Percentiles rank a stretch among this genome's conserved stretches.
These are phyloP conservation scores for Phalaenopsis aphrodite DNA, from an alignment of 106 monocot species.

Conservation along the genomic window DNA sequence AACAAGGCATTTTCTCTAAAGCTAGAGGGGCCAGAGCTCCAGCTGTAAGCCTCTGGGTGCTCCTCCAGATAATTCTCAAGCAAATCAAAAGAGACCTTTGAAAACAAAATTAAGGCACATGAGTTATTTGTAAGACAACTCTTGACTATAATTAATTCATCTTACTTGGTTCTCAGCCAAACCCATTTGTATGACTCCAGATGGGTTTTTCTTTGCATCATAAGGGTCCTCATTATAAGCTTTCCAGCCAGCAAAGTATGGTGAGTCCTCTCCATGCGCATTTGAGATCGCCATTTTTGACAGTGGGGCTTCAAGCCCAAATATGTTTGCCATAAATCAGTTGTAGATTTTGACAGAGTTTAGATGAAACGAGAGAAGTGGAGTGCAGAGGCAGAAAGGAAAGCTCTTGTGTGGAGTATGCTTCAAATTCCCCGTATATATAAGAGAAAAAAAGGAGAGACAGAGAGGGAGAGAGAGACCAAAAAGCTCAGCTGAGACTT, in stretches of 20 bases:
- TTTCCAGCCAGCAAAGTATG: conserved; percentile 66
- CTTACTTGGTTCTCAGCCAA: conserved; percentile 63
- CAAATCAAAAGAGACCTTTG: conserved; percentile 38
- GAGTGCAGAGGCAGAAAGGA: not conserved
- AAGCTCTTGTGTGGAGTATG: not conserved
- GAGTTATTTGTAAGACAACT: not conserved
- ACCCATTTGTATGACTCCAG: conserved; percentile 71
- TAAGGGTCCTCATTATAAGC: conserved; percentile 61
- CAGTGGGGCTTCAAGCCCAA: not conserved
- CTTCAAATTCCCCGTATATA: not conserved
- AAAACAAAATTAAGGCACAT: not conserved
- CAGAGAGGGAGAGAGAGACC: not conserved
- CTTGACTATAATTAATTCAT: not conserved
- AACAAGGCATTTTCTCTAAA: conserved; percentile 69
- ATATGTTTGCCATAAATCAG: not conserved
- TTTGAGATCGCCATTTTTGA: conserved; percentile 1
- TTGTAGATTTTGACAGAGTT: not conserved
- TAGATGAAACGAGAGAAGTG: not conserved
- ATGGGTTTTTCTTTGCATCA: conserved; percentile 31
- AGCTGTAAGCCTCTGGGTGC: conserved; percentile 36
- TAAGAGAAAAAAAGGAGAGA: not conserved
- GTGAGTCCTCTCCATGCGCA: conserved; percentile 39
- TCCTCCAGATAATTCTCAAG: conserved; percentile 42
- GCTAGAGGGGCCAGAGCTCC: conserved; percentile 18
- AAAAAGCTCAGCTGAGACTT: not conserved